Evolutionary conservation across 805 yeast species (phyloP), one percentile per base, ranked within the genome.

Genomic region (Candida nitratophila): DNA sequence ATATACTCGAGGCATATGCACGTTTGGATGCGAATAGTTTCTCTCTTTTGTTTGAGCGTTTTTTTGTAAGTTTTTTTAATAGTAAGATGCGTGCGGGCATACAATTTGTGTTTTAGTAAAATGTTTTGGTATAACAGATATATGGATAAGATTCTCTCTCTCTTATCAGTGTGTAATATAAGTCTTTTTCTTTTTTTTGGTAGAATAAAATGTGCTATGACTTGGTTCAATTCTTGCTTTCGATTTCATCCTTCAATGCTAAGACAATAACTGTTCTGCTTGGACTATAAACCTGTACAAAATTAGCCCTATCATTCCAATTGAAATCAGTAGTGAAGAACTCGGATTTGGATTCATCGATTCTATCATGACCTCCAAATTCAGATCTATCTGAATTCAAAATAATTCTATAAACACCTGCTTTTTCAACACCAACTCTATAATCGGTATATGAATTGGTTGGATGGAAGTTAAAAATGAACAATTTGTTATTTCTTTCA

Each of bases 401-500:
- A 26, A 86, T 81, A 41, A 90, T 71, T 51, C 71, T 74, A 62
- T 91, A 91, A 41, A 68, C 69, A 8, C 98, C 99, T 0, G 91
- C 71, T 12, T 55, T 66, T 24, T 91, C 89, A 19, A 87, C 86
- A n/a, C 99, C 98, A 40, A 91, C 72, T 59, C 95, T 78, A 67
- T 90, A 91, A 64, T 88, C 96, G 2, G 86, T 70, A 63, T 71
- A 91, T 2, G 95, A 85, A 44, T 86, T 69, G 0, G 84, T 75
- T 29, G 96, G 95, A 64, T 91, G 87, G 73, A 93, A 87, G 64
- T 93, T 91, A 73, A 90, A 89, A 27, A 90, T 71, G 56, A 91
- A 93, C 41, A 93, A 57, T 29, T 87, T 72, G 0, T 90, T 93
- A 44, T 83, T 87, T 52, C 97, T 78, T 64, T 91, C 98, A 65